Percentiles rank a stretch among this genome's conserved stretches.
Evolutionary conservation across 2,329 filamentous ascomycete genomes (phyloP).

Genomic region (Botryotinia globosa): DNA sequence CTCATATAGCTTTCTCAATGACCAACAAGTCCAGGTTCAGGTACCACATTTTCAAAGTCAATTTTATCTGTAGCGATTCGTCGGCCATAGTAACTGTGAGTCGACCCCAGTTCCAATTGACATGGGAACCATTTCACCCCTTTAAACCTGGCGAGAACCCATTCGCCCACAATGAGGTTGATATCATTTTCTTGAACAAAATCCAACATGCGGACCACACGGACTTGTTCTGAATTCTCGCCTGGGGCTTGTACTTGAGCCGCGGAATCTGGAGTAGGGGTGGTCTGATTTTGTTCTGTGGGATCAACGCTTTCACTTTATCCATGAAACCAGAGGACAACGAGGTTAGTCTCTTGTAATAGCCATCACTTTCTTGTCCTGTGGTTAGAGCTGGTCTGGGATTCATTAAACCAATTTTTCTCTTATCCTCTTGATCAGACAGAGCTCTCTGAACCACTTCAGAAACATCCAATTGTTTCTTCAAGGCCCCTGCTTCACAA

Average conservation of each 20-base stretch:
- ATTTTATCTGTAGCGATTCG: slow-evolving; percentile 27
- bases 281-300: slow-evolving; percentile 11
- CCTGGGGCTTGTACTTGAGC: background rate
- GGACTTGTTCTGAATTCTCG: slow-evolving; percentile 29
- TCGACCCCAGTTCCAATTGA: slow-evolving; percentile 37
- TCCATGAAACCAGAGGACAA: slow-evolving; percentile 17
- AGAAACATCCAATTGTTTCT: slow-evolving; percentile 37
- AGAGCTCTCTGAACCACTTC: slow-evolving; percentile 34
- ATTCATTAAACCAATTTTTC: background rate
- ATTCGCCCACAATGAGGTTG: slow-evolving; percentile 37
- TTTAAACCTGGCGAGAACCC: slow-evolving; percentile 39
- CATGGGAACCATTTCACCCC: slow-evolving; percentile 40
- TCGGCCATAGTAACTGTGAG: slow-evolving; percentile 36
- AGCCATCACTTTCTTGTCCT: slow-evolving; percentile 16
- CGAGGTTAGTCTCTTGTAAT: slow-evolving; percentile 14
- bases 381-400: background rate
- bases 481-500: slow-evolving; percentile 34
- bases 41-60: slow-evolving; percentile 23
- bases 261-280: background rate
- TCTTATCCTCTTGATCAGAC: slow-evolving; percentile 28
- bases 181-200: slow-evolving; percentile 37
- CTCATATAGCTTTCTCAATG: slow-evolving; percentile 27
- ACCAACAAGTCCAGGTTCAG: slow-evolving; percentile 22
- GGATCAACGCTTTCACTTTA: slow-evolving; percentile 8
- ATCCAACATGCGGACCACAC: slow-evolving; percentile 35